phyloP scores from a whole-genome alignment of 495 filamentous ascomycete species.

The Geoglossum glabrum region DNA sequence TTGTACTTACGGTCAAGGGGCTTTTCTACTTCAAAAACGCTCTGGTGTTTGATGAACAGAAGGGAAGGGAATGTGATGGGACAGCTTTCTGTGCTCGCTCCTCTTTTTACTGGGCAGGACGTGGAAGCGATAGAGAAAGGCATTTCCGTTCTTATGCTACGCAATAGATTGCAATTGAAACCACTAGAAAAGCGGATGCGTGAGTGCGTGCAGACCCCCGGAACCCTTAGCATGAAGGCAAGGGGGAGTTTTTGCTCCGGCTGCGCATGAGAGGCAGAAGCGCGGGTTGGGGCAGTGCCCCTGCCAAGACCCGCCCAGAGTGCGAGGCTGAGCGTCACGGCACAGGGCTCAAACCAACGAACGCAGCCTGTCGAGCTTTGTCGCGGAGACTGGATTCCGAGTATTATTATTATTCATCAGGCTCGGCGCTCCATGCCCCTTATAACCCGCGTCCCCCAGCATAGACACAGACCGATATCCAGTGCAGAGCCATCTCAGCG shows the following conservation, averaged over 20 bases:
- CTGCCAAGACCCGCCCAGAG: not conserved
- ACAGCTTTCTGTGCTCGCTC: not conserved
- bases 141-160: not conserved
- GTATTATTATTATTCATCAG: no score
- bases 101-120: not conserved
- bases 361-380: no score
- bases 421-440: no score
- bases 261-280: no score
- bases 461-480: no score
- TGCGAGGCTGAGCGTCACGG: no score
- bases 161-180: slow-evolving; percentile 2
- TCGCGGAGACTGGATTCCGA: no score
- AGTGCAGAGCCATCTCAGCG: not conserved
- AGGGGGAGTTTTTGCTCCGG: no score
- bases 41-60: not conserved
- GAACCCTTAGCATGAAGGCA: no score
- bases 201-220: no score
- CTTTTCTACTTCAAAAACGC: not conserved
- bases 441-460: no score
- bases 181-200: not conserved
- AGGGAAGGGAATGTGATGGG: not conserved
- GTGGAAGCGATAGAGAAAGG: not conserved
- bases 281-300: not conserved
- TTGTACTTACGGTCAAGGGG: not conserved
- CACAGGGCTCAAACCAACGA: no score